Conservation (phyloP, 1,284 basidiomycete species). For the Cystobasidium sp. region DNA sequence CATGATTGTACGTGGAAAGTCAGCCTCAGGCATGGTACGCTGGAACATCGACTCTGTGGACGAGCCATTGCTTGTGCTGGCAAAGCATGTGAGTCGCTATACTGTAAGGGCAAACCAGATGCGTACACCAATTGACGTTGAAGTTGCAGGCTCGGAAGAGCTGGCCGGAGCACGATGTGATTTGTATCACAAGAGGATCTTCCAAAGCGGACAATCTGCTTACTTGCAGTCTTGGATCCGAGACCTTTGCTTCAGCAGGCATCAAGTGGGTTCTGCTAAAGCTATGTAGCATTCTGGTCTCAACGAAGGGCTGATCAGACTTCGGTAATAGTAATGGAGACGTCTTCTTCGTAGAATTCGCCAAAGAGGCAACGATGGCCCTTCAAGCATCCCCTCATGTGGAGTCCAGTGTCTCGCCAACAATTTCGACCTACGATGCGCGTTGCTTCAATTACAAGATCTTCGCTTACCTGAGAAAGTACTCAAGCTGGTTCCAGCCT, state of each 20-base stretch:
- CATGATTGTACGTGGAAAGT: not conserved
- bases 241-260: not conserved
- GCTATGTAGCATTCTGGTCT: not conserved
- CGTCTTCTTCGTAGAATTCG: not conserved
- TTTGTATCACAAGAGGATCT: not conserved
- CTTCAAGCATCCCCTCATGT: not conserved
- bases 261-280: not conserved
- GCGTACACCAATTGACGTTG: not conserved
- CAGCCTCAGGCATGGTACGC: not conserved
- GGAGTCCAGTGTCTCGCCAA: not conserved
- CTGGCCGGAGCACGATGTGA: not conserved
- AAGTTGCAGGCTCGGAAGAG: not conserved
- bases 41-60: not conserved
- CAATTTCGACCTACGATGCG: not conserved
- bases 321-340: not conserved
- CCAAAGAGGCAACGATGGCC: not conserved
- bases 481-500: not conserved
- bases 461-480: not conserved
- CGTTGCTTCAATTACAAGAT: slow-evolving; percentile 5
- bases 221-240: not conserved
- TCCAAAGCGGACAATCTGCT: slow-evolving; percentile 1
- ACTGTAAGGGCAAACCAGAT: not conserved
- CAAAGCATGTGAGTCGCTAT: not conserved
- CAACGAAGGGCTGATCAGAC: not conserved
- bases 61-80: not conserved